phyloP scores from a whole-genome alignment of 2,329 filamentous ascomycete species.

The Calycina herbarum region DNA sequence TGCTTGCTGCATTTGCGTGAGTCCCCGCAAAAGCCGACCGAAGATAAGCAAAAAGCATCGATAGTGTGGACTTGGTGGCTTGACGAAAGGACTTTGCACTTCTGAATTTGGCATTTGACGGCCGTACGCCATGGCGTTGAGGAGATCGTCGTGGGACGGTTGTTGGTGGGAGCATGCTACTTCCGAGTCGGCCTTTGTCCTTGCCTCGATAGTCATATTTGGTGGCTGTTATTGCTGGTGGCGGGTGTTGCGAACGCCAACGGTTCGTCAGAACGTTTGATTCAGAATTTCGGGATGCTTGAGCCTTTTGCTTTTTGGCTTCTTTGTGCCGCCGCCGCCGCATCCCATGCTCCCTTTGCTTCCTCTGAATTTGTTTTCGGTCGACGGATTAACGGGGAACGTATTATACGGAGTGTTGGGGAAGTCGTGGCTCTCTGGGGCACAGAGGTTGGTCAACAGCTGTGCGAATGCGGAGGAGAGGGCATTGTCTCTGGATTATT shows the following conservation, averaged over 20 bases:
- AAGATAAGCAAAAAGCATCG: background rate
- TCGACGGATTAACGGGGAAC: background rate
- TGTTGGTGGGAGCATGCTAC: background rate
- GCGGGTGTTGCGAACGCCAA: constrained; percentile 5
- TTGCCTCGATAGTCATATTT: constrained; percentile 10
- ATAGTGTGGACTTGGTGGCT: constrained; percentile 7
- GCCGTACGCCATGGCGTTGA: background rate
- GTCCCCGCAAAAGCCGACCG: background rate
- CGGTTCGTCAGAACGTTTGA: constrained; percentile 6
- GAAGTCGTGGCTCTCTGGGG: background rate
- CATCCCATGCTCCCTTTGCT: background rate
- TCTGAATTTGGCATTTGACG: background rate
- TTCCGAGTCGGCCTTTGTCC: constrained; percentile 1
- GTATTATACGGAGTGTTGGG: background rate
- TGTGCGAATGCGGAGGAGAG: background rate
- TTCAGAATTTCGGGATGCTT: background rate
- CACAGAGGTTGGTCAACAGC: background rate
- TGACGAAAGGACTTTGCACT: too few species aligned
- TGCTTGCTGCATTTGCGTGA: background rate
- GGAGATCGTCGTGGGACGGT: background rate
- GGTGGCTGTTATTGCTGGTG: constrained; percentile 9
- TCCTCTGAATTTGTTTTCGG: background rate
- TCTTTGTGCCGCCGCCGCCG: background rate
- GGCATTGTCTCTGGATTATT: background rate
- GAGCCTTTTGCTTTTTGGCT: background rate